phyloP scores from a whole-genome alignment of 2,329 filamentous ascomycete genomes.

The Aspergillus phoenicis region DNA sequence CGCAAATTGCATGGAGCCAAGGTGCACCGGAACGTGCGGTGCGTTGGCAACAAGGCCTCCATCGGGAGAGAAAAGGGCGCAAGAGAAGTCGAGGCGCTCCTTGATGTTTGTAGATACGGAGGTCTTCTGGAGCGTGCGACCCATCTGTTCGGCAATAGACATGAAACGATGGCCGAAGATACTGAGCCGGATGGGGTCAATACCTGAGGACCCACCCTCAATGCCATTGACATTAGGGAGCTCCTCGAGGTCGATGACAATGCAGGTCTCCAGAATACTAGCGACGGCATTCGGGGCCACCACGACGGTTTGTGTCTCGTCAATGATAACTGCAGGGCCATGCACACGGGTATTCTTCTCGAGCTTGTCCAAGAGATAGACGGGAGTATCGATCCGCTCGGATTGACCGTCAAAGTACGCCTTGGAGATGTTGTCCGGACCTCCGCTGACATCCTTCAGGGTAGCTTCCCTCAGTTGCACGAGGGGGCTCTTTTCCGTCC shows the following conservation, averaged over 20 bases:
- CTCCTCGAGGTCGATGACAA: slow-evolving; percentile 78
- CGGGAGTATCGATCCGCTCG: slow-evolving; percentile 37
- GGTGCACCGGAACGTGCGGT: slow-evolving; percentile 77
- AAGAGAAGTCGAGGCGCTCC: slow-evolving; percentile 83
- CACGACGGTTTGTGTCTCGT: slow-evolving; percentile 76
- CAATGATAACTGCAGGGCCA: slow-evolving; percentile 83
- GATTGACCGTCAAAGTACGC: slow-evolving; percentile 42
- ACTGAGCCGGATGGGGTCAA: slow-evolving; percentile 57
- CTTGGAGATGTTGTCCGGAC: slow-evolving; percentile 52
- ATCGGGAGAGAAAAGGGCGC: slow-evolving; percentile 74
- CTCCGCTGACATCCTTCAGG: slow-evolving; percentile 60
- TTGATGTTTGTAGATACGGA: slow-evolving; percentile 71
- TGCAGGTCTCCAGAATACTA: slow-evolving; percentile 79
- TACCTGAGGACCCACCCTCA: slow-evolving; percentile 24
- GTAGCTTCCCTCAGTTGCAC: slow-evolving; percentile 63
- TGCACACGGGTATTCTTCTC: slow-evolving; percentile 36
- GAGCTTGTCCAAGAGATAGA: slow-evolving; percentile 40
- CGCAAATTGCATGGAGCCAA: slow-evolving; percentile 84
- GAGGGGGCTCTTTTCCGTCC: slow-evolving; percentile 65
- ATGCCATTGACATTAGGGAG: slow-evolving; percentile 35
- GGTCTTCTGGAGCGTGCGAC: slow-evolving; percentile 58
- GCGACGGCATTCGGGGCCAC: slow-evolving; percentile 78
- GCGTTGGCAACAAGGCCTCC: slow-evolving; percentile 70
- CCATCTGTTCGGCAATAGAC: slow-evolving; percentile 63
- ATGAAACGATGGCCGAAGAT: slow-evolving; percentile 62